Evolutionary conservation across 371 early-diverging fungal genomes (phyloP).

Genomic region (Lichtheimia hyalospora): DNA sequence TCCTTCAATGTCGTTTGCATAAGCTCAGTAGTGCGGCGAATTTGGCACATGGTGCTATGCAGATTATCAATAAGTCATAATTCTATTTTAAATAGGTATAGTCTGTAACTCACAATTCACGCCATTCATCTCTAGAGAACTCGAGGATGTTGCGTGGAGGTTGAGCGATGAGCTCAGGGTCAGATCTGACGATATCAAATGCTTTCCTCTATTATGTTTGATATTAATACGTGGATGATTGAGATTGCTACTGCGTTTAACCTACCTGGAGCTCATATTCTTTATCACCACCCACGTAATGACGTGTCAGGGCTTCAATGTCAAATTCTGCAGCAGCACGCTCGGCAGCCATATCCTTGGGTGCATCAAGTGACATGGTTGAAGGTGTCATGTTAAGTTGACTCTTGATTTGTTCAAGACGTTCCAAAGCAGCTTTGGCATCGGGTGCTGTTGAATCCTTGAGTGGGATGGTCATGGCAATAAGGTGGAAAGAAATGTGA

Average conservation of each 20-base stretch:
- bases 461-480: constrained; percentile 19
- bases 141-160: constrained; percentile 60
- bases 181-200: constrained; percentile 53
- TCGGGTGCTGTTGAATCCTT: constrained; percentile 29
- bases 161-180: constrained; percentile 57
- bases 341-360: constrained; percentile 56
- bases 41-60: constrained; percentile 59
- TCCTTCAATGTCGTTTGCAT: constrained; percentile 5
- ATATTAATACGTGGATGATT: too few relatives aligned
- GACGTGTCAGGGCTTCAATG: constrained; percentile 48
- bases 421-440: constrained; percentile 33
- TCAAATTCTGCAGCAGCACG: constrained; percentile 58
- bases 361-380: constrained; percentile 39
- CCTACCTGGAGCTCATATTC: constrained; percentile 40
- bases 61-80: too few relatives aligned
- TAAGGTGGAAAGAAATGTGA: neutral
- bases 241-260: too few relatives aligned
- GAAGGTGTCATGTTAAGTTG: constrained; percentile 40
- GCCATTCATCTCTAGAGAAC: constrained; percentile 52
- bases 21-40: constrained; percentile 38
- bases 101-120: constrained; percentile 52
- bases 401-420: constrained; percentile 31
- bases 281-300: constrained; percentile 52
- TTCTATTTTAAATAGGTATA: too few relatives aligned
- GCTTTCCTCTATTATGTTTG: constrained; percentile 30